Evolutionary conservation across 2,329 filamentous ascomycete genomes (phyloP).

Genomic region (Verticillium alfalfae): DNA sequence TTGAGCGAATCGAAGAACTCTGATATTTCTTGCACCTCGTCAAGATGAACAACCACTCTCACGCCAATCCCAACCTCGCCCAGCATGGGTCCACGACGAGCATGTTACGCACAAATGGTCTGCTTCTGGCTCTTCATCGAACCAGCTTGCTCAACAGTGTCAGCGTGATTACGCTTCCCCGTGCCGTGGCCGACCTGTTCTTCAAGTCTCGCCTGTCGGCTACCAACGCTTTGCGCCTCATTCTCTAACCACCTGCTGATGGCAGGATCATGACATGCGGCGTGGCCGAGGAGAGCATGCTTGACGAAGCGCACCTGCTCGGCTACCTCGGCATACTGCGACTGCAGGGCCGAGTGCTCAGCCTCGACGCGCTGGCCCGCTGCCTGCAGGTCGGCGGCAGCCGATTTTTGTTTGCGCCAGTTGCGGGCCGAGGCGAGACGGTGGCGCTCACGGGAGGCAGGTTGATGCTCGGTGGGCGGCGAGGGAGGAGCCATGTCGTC

Average conservation of each 20-base stretch:
- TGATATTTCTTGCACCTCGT: too few relatives aligned
- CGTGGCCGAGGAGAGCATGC: constrained; percentile 7
- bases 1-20: too few relatives aligned
- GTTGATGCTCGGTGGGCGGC: background rate
- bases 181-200: too few relatives aligned
- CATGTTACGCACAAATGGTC: too few relatives aligned
- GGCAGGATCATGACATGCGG: constrained; percentile 3
- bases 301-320: constrained; percentile 3
- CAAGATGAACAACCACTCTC: background rate
- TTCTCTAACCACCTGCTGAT: constrained; percentile 4
- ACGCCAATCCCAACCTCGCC: too few relatives aligned
- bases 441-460: constrained; percentile 2
- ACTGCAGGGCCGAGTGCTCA: constrained; percentile 1
- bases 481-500: background rate
- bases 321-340: background rate
- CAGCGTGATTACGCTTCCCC: too few relatives aligned
- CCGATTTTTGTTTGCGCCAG: constrained; percentile 8
- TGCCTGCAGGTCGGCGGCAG: constrained; percentile 1
- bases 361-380: constrained; percentile 1
- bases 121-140: too few relatives aligned
- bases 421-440: constrained; percentile 7
- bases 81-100: too few relatives aligned
- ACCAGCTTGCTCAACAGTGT: too few relatives aligned
- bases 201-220: too few relatives aligned
- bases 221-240: too few relatives aligned